Evolutionary conservation across 2,329 filamentous ascomycete species (phyloP), one percentile per base, ranked within the genome.

Genomic region (Macrophomina phaseolina): DNA sequence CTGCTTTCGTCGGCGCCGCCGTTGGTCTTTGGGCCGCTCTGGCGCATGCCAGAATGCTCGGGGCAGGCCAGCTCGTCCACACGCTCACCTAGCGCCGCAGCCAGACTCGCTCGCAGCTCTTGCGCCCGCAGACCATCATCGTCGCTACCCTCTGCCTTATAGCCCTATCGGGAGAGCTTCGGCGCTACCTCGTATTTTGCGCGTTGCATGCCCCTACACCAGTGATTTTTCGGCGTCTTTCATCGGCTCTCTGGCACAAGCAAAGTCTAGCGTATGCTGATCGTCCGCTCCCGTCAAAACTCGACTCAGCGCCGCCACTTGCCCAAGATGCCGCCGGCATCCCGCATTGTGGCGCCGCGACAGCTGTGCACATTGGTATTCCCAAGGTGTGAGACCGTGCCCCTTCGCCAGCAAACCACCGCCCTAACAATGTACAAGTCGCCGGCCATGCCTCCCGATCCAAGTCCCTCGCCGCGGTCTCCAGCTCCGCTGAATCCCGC

Each of bases 141-240:
- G 55, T 46, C 23, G 38, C 38, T 45, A 14, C 58, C 38, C 14
- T 23, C 14, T 49, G 18, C 61, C 34, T 34, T 45, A 32, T 53
- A 52, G 61, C 61, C 61, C 61, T 64, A 64, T 42, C 61, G 61
- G 61, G 11, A 34, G 32, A 30, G 32, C 46, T 11, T 34, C 46
- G 61, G 61, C 23, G 61, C 34, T 52, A 64, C 61, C 48, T 64
- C 61, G 61, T 64, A 64, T 64, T 53, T 1, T 32, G 60, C 30
- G 49, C 18, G 34, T 62, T 51, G 58, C 45, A 62, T 23, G 30
- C 9, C 45, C 16, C 46, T 23, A 12, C 16, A 4, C 49, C 28
- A 4, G 8, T 3, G 8, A 16, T 5, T 36, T 12, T 16, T 8
- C 55, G 38, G 40, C 56, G 56, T 61, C 42, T 45, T 36, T 42